Conservation (phyloP, 2,329 filamentous ascomycete genomes). For the Trichoderma harzianum region DNA sequence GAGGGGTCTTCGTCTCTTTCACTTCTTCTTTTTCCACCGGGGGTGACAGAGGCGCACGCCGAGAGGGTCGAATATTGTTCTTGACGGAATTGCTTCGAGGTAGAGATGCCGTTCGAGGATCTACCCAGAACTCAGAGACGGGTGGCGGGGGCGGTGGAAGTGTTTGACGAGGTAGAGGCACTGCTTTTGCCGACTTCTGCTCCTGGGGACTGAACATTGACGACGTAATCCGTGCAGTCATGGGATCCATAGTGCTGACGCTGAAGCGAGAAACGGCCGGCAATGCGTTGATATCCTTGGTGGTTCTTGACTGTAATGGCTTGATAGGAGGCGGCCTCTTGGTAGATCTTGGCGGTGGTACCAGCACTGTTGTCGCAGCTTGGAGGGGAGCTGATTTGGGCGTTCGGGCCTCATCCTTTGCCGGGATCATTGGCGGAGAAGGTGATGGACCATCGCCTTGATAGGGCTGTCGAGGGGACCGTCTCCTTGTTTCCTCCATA, state of each 20-base stretch:
- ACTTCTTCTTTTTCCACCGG: slow-evolving; percentile 23
- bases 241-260: background rate
- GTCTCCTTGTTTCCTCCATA: slow-evolving; percentile 47
- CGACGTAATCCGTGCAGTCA: slow-evolving; percentile 6
- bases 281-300: background rate
- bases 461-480: slow-evolving; percentile 43
- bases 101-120: slow-evolving; percentile 24
- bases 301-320: background rate
- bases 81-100: slow-evolving; percentile 33
- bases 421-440: background rate
- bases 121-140: background rate
- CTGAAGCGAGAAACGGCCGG: slow-evolving; percentile 2
- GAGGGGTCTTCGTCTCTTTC: slow-evolving; percentile 32
- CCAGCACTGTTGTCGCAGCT: background rate
- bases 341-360: slow-evolving; percentile 13
- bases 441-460: background rate
- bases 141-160: background rate
- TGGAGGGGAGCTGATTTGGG: slow-evolving; percentile 2
- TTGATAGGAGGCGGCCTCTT: background rate
- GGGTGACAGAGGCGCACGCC: slow-evolving; percentile 25
- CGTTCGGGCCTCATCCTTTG: background rate
- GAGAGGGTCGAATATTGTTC: slow-evolving; percentile 32
- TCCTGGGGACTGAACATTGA: background rate
- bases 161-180: background rate
- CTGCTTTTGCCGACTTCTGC: background rate